Conservation (phyloP, 164 flowering plant genomes). For the Taxillus chinensis region DNA sequence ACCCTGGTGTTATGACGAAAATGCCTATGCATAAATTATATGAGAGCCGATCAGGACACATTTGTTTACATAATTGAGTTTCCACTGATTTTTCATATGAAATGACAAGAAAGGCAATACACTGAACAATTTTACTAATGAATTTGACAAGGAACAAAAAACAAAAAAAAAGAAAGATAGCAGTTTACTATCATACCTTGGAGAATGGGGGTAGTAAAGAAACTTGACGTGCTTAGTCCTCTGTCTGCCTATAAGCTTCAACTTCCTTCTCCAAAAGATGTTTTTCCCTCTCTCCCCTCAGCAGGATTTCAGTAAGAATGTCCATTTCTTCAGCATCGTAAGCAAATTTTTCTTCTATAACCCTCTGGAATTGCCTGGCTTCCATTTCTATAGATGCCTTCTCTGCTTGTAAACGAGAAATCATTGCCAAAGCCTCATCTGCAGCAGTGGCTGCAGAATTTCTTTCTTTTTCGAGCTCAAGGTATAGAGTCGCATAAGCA, state of each 20-base stretch:
- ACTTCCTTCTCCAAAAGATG: slow-evolving; percentile 79
- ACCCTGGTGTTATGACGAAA: no score
- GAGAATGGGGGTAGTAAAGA: slow-evolving; percentile 58
- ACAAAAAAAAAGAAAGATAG: neutral
- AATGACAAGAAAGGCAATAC: no score
- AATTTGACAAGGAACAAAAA: neutral
- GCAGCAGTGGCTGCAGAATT: slow-evolving; percentile 87
- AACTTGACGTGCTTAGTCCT: slow-evolving; percentile 36
- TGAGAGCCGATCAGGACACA: no score
- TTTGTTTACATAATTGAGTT: no score
- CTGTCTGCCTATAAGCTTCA: slow-evolving; percentile 58
- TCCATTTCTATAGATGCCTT: slow-evolving; percentile 86
- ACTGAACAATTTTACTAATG: no score
- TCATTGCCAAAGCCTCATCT: slow-evolving; percentile 98
- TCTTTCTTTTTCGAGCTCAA: slow-evolving; percentile 88
- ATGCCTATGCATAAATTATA: no score
- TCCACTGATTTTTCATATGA: no score
- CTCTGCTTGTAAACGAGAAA: slow-evolving; percentile 81
- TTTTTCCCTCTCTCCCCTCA: slow-evolving; percentile 76
- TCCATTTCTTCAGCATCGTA: slow-evolving; percentile 91
- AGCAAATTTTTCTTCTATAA: slow-evolving; percentile 72
- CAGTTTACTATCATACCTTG: slow-evolving; percentile 34
- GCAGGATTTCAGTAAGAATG: slow-evolving; percentile 72
- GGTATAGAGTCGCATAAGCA: slow-evolving; percentile 44
- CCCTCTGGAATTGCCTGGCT: slow-evolving; percentile 76